Percentiles rank a stretch among this genome's conserved stretches.
phyloP scores from a whole-genome alignment of 1,284 basidiomycete genomes.

The Cronartium ribicola region DNA sequence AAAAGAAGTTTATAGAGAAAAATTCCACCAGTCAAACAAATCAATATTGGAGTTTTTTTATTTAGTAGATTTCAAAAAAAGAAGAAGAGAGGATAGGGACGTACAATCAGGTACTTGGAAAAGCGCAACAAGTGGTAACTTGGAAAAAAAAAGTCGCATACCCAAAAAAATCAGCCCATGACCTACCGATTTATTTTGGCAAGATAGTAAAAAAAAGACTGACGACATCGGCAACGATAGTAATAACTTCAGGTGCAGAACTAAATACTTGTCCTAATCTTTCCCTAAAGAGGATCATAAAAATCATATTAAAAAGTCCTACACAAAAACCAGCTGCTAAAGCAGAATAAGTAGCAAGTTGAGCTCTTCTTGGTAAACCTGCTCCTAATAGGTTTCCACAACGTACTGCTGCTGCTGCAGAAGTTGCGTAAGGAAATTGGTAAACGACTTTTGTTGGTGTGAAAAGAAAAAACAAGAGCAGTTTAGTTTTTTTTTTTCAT shows the following conservation, averaged over 20 bases:
- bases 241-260: conserved; percentile 16
- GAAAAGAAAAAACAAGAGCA: conserved; percentile 47
- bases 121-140: conserved; percentile 16
- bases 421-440: conserved; percentile 76
- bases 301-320: conserved; percentile 8
- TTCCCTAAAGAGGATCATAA: conserved; percentile 12
- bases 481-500: conserved; percentile 1
- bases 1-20: background rate
- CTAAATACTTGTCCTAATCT: conserved; percentile 19
- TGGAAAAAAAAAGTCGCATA: background rate
- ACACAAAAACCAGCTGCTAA: conserved; percentile 1
- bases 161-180: background rate
- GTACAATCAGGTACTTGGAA: conserved; percentile 28
- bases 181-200: background rate
- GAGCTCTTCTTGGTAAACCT: background rate
- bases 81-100: background rate
- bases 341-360: background rate
- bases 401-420: conserved; percentile 77
- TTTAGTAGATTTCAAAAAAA: too few species aligned
- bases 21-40: background rate
- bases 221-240: conserved; percentile 19
- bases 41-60: too few species aligned
- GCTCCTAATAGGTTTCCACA: conserved; percentile 51
- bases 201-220: background rate
- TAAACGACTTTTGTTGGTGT: conserved; percentile 59